Conservation (phyloP, 1,284 basidiomycete species). For the Leccinum griseonigrum region DNA sequence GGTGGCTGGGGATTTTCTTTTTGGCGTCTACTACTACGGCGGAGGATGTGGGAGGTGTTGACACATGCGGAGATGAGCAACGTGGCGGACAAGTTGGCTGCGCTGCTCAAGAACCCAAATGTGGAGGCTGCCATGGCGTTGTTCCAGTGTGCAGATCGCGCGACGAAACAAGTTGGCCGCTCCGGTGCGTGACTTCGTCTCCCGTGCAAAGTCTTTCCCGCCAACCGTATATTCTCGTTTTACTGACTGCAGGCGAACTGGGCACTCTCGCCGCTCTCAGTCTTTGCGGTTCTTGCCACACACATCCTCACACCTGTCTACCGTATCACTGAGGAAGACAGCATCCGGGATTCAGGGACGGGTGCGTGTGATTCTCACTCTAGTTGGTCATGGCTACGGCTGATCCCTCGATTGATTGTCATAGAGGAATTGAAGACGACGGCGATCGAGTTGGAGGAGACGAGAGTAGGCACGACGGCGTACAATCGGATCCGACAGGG, state of each 20-base stretch:
- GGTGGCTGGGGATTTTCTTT: slow-evolving; percentile 76
- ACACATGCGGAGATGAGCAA: slow-evolving; percentile 58
- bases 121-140: slow-evolving; percentile 77
- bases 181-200: slow-evolving; percentile 35
- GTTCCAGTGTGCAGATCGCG: slow-evolving; percentile 52
- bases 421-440: slow-evolving; percentile 83
- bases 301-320: slow-evolving; percentile 81
- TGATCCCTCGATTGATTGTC: not conserved
- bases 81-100: slow-evolving; percentile 72
- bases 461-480: slow-evolving; percentile 79
- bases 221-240: slow-evolving; percentile 10
- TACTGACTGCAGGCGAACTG: slow-evolving; percentile 52
- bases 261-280: slow-evolving; percentile 77
- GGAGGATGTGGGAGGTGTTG: slow-evolving; percentile 35
- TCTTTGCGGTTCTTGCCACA: slow-evolving; percentile 91
- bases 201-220: not conserved
- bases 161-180: slow-evolving; percentile 53
- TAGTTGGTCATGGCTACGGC: slow-evolving; percentile 8
- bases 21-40: slow-evolving; percentile 30
- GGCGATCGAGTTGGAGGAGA: slow-evolving; percentile 82
- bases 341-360: slow-evolving; percentile 73
- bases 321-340: slow-evolving; percentile 84
- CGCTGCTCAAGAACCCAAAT: slow-evolving; percentile 81
- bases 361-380: slow-evolving; percentile 42
- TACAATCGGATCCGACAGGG: slow-evolving; percentile 83